Evolutionary conservation across 495 filamentous ascomycete species (phyloP).

Genomic region (Halenospora varia): DNA sequence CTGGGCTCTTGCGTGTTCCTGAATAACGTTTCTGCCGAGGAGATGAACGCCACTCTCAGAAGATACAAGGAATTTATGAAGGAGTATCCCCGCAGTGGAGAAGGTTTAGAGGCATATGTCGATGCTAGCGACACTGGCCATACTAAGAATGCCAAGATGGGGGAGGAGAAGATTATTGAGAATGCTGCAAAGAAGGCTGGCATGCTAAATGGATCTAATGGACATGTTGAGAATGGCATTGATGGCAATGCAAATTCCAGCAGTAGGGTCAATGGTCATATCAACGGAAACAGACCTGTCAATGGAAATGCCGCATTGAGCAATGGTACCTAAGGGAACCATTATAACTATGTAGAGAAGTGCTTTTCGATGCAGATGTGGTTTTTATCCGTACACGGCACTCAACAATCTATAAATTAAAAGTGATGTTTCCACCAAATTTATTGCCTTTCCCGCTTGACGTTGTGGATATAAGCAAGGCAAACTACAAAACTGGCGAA

Average conservation of each 20-base stretch:
- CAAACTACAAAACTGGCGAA: too few species aligned
- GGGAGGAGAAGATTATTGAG: slow-evolving; percentile 29
- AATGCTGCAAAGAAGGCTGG: slow-evolving; percentile 30
- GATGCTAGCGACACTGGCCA: slow-evolving; percentile 55
- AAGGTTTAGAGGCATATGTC: slow-evolving; percentile 57
- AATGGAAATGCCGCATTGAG: not conserved
- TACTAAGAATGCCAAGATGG: slow-evolving; percentile 38
- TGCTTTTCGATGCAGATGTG: too few species aligned
- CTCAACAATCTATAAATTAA: too few species aligned
- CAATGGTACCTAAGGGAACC: not conserved
- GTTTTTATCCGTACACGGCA: too few species aligned
- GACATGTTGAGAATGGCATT: slow-evolving; percentile 6
- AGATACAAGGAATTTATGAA: slow-evolving; percentile 52
- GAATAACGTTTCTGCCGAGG: slow-evolving; percentile 47
- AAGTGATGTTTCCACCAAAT: too few species aligned
- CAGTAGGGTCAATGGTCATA: not conserved
- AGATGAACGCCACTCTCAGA: slow-evolving; percentile 46
- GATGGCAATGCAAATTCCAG: slow-evolving; percentile 26
- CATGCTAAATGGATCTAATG: slow-evolving; percentile 26
- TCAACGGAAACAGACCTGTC: not conserved
- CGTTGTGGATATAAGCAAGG: too few species aligned
- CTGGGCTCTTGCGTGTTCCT: slow-evolving; percentile 54
- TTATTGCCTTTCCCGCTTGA: too few species aligned
- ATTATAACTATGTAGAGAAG: too few species aligned
- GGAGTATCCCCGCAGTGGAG: slow-evolving; percentile 50